These are phyloP conservation scores for Penicillium nordicum DNA, from an alignment of 2,329 filamentous ascomycete genomes.

Conservation along the genomic window DNA sequence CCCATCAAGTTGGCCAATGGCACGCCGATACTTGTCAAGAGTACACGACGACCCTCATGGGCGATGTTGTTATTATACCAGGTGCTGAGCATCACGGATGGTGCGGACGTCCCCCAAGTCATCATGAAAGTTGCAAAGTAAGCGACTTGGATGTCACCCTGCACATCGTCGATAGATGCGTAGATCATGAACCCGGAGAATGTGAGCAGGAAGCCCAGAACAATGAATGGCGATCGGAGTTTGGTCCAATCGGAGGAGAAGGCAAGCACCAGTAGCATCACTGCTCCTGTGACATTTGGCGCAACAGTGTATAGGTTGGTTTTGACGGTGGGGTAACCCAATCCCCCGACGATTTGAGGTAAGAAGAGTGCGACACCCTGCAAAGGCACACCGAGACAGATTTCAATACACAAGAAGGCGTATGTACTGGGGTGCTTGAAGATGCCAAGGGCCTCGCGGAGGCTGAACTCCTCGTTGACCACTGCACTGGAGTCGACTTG, in stretches of 20 bases:
- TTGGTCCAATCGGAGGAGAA: constrained; percentile 65
- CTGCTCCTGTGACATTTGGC: constrained; percentile 70
- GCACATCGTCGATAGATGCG: constrained; percentile 63
- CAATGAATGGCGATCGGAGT: constrained; percentile 71
- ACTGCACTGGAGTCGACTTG: constrained; percentile 69
- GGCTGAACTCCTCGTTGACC: constrained; percentile 55
- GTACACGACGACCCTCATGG: constrained; percentile 68
- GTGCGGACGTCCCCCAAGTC: constrained; percentile 74
- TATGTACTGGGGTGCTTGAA: constrained; percentile 55
- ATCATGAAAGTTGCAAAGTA: constrained; percentile 80
- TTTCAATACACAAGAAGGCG: constrained; percentile 54
- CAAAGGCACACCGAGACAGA: constrained; percentile 58
- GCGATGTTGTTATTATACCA: constrained; percentile 85
- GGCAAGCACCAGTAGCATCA: constrained; percentile 68
- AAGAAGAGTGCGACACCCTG: constrained; percentile 58
- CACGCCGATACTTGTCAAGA: constrained; percentile 68
- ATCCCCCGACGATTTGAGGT: constrained; percentile 54
- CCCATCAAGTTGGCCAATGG: constrained; percentile 76
- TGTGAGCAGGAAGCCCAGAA: constrained; percentile 68
- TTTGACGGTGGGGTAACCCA: constrained; percentile 56
- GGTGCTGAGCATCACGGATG: constrained; percentile 62
- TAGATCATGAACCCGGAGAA: constrained; percentile 78
- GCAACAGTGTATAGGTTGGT: constrained; percentile 81
- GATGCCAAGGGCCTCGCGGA: constrained; percentile 52
- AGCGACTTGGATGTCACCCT: constrained; percentile 59